These are phyloP conservation scores for Diphasiastrum complanatum DNA, from an alignment of 83 land plant genomes.

Conservation along the genomic window DNA sequence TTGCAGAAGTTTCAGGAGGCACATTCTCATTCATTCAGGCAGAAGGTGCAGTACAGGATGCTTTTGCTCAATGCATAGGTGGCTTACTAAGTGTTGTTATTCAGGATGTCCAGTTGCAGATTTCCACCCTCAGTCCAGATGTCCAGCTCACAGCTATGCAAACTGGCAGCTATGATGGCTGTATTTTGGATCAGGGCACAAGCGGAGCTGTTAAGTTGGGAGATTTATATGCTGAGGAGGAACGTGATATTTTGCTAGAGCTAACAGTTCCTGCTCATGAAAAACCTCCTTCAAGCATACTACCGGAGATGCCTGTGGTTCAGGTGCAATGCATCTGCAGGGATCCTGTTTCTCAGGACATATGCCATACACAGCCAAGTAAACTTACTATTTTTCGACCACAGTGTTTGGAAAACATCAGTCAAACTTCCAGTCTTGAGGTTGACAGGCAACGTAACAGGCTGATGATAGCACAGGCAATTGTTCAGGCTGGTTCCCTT, in stretches of 20 bases:
- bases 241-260: constrained; percentile 2
- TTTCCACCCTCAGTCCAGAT: constrained; percentile 33
- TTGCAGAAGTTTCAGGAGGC: constrained; percentile 71
- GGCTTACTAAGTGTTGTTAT: constrained; percentile 86
- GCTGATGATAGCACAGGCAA: constrained; percentile 48
- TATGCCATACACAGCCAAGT: constrained; percentile 6
- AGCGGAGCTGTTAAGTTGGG: constrained; percentile 3
- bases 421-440: constrained; percentile 40
- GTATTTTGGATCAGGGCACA: constrained; percentile 1
- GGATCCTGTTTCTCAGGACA: constrained; percentile 46
- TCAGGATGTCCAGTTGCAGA: constrained; percentile 49
- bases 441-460: constrained; percentile 70
- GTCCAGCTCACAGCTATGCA: constrained; percentile 41
- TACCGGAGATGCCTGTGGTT: constrained; percentile 30
- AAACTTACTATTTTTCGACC: constrained; percentile 44
- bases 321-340: constrained; percentile 42
- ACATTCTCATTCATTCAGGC: constrained; percentile 92
- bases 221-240: constrained; percentile 13
- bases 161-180: constrained; percentile 64
- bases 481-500: constrained; percentile 45
- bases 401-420: constrained; percentile 1
- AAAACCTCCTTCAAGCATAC: neutral
- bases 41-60: constrained; percentile 79
- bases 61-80: constrained; percentile 96
- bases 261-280: neutral